phyloP scores from a whole-genome alignment of 2,329 filamentous ascomycete genomes.

The Colletotrichum gigasporum region DNA sequence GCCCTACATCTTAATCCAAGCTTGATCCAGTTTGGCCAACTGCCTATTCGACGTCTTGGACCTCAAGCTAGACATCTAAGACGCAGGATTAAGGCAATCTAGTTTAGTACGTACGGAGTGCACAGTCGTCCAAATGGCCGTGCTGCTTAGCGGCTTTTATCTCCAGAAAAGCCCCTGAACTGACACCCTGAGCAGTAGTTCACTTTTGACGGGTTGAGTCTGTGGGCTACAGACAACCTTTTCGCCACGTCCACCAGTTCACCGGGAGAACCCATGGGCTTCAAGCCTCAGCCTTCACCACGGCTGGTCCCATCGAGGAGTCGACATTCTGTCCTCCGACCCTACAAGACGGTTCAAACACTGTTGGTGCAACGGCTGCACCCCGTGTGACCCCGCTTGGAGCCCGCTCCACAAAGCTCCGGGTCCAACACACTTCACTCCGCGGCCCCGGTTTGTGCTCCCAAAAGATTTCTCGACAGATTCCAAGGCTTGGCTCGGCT shows the following conservation, averaged over 20 bases:
- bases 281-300: neutral
- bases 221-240: neutral
- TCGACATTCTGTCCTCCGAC: neutral
- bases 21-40: neutral
- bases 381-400: neutral
- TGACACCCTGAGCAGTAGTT: no score
- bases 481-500: constrained; percentile 10
- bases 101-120: neutral
- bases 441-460: constrained; percentile 8
- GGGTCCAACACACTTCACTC: constrained; percentile 5
- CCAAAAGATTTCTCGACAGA: neutral
- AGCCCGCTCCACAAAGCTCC: constrained; percentile 11
- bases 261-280: neutral
- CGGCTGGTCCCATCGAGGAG: neutral
- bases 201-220: no score
- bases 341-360: neutral
- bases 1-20: neutral
- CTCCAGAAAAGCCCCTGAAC: neutral
- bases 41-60: neutral
- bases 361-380: neutral
- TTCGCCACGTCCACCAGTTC: neutral
- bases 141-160: neutral
- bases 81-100: constrained; percentile 1
- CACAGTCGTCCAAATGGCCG: neutral
- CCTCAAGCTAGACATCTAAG: neutral